A percentile compares a stretch with the other conserved stretches of the same genome.
These are phyloP conservation scores for Collybiopsis luxurians DNA, from an alignment of 768 basidiomycete species.

Conservation along the genomic window DNA sequence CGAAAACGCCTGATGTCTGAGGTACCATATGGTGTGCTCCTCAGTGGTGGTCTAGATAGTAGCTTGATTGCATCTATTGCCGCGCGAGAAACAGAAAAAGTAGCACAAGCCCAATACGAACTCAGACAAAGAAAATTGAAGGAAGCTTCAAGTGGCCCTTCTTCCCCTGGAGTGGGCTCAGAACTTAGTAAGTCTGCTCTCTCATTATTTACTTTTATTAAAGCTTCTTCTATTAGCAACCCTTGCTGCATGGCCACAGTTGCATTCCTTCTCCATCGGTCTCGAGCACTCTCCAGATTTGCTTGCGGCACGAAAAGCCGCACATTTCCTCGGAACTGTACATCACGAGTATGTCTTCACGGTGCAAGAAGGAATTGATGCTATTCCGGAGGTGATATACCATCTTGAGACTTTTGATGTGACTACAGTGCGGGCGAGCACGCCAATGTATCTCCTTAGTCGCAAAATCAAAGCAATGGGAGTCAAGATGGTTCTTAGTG, in stretches of 20 bases:
- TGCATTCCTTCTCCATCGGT: slow-evolving; percentile 98
- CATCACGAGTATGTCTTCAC: slow-evolving; percentile 99
- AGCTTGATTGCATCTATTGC: slow-evolving; percentile 96
- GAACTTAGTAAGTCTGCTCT: slow-evolving; percentile 51
- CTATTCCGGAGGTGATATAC: slow-evolving; percentile 95
- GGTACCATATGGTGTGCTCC: slow-evolving; percentile 95
- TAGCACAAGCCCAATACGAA: slow-evolving; percentile 76
- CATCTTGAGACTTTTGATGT: slow-evolving; percentile 99
- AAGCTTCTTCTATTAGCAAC: slow-evolving; percentile 42
- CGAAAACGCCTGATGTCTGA: slow-evolving; percentile 96
- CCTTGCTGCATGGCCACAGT: slow-evolving; percentile 87
- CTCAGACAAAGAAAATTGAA: slow-evolving; percentile 59
- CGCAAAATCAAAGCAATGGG: slow-evolving; percentile 99
- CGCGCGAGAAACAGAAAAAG: slow-evolving; percentile 90
- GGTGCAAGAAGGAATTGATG: slow-evolving; percentile 96
- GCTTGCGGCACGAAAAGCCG: slow-evolving; percentile 89
- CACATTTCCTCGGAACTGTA: slow-evolving; percentile 88
- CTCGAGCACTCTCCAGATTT: slow-evolving; percentile 94
- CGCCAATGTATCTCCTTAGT: slow-evolving; percentile 97
- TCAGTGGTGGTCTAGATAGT: slow-evolving; percentile 94
- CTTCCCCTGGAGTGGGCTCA: slow-evolving; percentile 47
- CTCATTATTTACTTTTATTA: neutral
- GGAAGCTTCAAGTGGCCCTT: slow-evolving; percentile 52
- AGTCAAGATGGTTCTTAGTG: slow-evolving; percentile 98
- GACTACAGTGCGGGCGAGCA: slow-evolving; percentile 95